A percentile compares a stretch with the other conserved stretches of the same genome.
Conservation (phyloP, 345 rosid species). For the Melastoma malabathricum region DNA sequence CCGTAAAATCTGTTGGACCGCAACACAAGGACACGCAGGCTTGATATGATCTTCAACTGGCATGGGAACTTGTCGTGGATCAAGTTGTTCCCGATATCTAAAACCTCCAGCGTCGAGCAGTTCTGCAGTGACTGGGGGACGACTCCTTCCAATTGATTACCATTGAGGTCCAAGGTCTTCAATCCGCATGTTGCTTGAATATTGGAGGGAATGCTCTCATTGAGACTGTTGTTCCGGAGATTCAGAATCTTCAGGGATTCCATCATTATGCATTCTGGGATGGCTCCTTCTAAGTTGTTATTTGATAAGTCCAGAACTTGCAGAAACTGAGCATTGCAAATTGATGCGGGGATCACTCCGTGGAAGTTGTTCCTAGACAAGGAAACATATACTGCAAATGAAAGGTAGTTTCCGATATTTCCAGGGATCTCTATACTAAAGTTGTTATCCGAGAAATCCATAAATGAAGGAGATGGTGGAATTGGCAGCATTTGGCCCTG, state of each 20-base stretch:
- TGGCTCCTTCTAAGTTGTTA: neutral
- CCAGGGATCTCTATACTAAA: neutral
- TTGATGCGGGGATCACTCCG: neutral
- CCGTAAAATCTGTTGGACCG: constrained; percentile 21
- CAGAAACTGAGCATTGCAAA: neutral
- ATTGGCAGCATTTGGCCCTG: neutral
- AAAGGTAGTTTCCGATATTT: rapidly evolving
- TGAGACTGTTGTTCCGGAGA: neutral
- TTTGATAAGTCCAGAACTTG: constrained; percentile 10
- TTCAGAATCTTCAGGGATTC: constrained; percentile 8
- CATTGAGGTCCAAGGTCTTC: constrained; percentile 22
- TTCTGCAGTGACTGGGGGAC: constrained; percentile 18
- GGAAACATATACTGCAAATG: neutral
- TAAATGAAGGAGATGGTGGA: neutral
- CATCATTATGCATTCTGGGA: constrained; percentile 4
- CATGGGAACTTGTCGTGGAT: constrained; percentile 25
- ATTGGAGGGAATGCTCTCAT: neutral
- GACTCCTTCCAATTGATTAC: constrained; percentile 18
- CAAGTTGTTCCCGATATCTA: constrained; percentile 25
- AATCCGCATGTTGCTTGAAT: constrained; percentile 9
- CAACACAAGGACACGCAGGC: constrained; percentile 23
- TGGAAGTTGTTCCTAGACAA: neutral
- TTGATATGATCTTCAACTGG: constrained; percentile 11
- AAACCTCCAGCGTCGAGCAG: constrained; percentile 19
- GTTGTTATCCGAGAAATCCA: neutral